Conservation (phyloP, 2,329 filamentous ascomycete genomes). For the Macrophomina phaseolina region DNA sequence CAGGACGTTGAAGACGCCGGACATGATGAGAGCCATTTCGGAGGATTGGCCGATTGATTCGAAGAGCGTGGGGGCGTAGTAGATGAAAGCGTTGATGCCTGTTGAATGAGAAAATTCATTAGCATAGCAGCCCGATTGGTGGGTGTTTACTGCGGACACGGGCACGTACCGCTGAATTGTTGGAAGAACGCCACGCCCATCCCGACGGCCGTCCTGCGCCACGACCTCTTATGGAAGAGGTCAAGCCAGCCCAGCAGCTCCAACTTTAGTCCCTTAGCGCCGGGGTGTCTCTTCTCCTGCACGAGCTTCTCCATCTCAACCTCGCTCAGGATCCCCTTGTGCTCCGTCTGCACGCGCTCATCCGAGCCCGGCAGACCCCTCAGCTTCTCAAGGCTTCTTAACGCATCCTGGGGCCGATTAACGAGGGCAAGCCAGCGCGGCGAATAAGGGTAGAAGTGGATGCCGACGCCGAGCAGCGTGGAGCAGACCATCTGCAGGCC, state of each 20-base stretch:
- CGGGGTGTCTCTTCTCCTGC: constrained; percentile 1
- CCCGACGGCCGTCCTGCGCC: constrained; percentile 49
- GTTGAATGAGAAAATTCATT: constrained; percentile 30
- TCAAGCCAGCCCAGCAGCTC: constrained; percentile 42
- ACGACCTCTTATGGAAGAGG: constrained; percentile 50
- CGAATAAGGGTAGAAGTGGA: constrained; percentile 42
- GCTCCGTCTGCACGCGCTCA: constrained; percentile 30
- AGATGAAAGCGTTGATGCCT: too few relatives aligned
- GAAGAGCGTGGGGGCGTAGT: constrained; percentile 49
- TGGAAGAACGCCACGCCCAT: constrained; percentile 51
- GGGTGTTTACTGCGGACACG: not conserved
- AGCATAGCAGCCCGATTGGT: constrained; percentile 50
- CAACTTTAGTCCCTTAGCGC: not conserved
- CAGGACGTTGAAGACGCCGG: constrained; percentile 45
- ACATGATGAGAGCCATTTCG: constrained; percentile 36
- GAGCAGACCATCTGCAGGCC: constrained; percentile 51
- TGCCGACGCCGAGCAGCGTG: constrained; percentile 38
- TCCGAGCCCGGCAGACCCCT: constrained; percentile 32
- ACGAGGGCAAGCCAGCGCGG: constrained; percentile 41
- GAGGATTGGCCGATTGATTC: constrained; percentile 43
- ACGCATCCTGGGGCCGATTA: constrained; percentile 38
- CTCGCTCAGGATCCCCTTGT: constrained; percentile 30
- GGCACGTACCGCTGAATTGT: constrained; percentile 42
- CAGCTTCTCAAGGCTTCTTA: constrained; percentile 36
- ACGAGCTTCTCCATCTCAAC: constrained; percentile 28